These are phyloP conservation scores for Dioscorea dumetorum DNA, from an alignment of 106 monocot genomes.

Conservation along the genomic window DNA sequence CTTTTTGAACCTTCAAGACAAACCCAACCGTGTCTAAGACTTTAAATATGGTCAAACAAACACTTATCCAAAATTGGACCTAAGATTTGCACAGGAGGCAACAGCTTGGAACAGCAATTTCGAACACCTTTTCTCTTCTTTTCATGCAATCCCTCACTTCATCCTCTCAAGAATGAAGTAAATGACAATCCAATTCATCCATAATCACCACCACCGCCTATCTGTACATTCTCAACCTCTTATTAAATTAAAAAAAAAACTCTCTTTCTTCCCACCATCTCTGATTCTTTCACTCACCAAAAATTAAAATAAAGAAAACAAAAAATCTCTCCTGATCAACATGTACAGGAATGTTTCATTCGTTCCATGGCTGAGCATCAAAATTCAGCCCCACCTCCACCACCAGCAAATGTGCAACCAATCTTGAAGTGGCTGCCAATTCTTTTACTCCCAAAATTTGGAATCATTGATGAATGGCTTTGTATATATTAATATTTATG, in stretches of 20 bases:
- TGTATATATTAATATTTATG: not conserved
- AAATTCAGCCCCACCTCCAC: conserved; percentile 13
- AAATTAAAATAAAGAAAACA: conserved; percentile 7
- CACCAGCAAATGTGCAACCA: not conserved
- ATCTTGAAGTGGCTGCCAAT: too few species aligned
- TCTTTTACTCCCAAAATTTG: not conserved
- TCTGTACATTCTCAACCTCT: conserved; percentile 28
- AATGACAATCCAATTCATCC: conserved; percentile 23
- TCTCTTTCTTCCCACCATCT: conserved; percentile 5
- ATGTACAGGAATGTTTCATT: not conserved
- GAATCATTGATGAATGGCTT: too few species aligned
- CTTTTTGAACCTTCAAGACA: conserved; percentile 3
- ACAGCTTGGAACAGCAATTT: not conserved
- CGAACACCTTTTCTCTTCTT: too few species aligned
- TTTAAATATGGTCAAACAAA: conserved; percentile 3
- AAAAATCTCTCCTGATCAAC: not conserved
- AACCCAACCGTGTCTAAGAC: conserved; percentile 14
- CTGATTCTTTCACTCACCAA: conserved; percentile 3
- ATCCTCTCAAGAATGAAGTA: not conserved
- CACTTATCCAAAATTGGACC: conserved; percentile 4
- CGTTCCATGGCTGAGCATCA: conserved; percentile 19
- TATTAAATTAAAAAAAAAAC: conserved; percentile 15
- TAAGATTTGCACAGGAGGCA: conserved; percentile 3
- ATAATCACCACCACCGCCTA: conserved; percentile 18
- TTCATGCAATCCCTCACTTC: too few species aligned